A percentile compares a stretch with the other conserved stretches of the same genome.
These are phyloP conservation scores for Candida gigantensis DNA, from an alignment of 1,139 yeast species.

Conservation along the genomic window DNA sequence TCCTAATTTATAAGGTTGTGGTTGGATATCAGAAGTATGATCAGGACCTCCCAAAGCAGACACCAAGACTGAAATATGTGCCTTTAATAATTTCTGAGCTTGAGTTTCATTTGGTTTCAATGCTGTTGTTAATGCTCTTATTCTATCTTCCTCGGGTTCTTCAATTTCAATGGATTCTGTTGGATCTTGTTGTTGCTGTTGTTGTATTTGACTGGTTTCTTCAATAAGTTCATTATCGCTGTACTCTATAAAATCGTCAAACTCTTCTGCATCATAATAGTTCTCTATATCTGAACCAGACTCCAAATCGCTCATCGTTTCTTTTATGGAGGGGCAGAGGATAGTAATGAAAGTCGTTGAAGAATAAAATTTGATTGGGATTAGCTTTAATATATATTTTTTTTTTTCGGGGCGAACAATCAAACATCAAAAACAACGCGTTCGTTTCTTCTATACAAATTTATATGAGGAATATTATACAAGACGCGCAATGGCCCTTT, in stretches of 20 bases:
- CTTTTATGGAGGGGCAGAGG: too few species aligned
- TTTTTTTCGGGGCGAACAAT: neutral
- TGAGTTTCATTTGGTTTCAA: constrained; percentile 40
- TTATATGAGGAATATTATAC: too few species aligned
- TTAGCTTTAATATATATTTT: too few species aligned
- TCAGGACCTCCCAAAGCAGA: constrained; percentile 86
- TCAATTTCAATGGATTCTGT: constrained; percentile 9
- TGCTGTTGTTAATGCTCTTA: constrained; percentile 28
- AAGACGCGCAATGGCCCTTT: neutral
- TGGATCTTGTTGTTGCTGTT: constrained; percentile 2
- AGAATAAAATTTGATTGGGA: too few species aligned
- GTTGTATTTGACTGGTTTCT: constrained; percentile 1
- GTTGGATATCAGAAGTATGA: constrained; percentile 42
- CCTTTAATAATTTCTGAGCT: constrained; percentile 52
- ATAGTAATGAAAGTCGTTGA: too few species aligned
- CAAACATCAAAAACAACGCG: neutral
- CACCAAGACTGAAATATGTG: constrained; percentile 70
- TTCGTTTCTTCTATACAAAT: too few species aligned
- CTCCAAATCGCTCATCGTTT: constrained; percentile 12
- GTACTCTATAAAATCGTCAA: constrained; percentile 13
- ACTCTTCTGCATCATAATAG: constrained; percentile 15
- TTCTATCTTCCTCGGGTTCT: constrained; percentile 28
- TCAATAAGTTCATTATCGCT: constrained; percentile 12
- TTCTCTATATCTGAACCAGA: constrained; percentile 23
- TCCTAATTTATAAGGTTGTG: constrained; percentile 72